These are phyloP conservation scores for Podila epigama DNA, from an alignment of 192 early-diverging fungal genomes.

Conservation along the genomic window DNA sequence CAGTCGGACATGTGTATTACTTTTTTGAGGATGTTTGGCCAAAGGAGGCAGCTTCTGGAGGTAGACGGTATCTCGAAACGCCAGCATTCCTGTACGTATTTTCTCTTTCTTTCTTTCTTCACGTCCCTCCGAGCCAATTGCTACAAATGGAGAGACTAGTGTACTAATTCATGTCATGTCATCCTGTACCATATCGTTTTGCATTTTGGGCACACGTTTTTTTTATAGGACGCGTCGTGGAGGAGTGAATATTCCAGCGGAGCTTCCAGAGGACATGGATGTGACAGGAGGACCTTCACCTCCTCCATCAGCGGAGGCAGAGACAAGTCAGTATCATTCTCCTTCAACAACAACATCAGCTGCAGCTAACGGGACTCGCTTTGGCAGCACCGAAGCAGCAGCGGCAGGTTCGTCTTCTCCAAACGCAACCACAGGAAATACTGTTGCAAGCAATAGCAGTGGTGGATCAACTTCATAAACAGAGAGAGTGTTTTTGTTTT, in stretches of 20 bases:
- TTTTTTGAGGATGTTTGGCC: slow-evolving; percentile 97
- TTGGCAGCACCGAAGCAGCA: not conserved
- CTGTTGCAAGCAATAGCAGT: not conserved
- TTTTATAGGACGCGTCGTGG: slow-evolving; percentile 13
- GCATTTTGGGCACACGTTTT: not conserved
- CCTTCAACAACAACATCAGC: not conserved
- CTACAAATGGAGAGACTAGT: not conserved
- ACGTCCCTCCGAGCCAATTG: not conserved
- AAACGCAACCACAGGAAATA: not conserved
- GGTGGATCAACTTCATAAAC: not conserved
- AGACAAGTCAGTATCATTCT: not conserved
- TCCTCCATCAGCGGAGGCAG: not conserved
- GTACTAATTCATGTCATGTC: not conserved
- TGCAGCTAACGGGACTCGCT: not conserved
- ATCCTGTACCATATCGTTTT: not conserved
- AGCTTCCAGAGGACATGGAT: slow-evolving; percentile 10
- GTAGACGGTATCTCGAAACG: slow-evolving; percentile 59
- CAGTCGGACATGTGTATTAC: slow-evolving; percentile 93
- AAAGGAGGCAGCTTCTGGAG: slow-evolving; percentile 64
- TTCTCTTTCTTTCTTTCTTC: not conserved
- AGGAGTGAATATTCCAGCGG: slow-evolving; percentile 23
- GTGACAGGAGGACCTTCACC: not conserved
- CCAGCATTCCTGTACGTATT: slow-evolving; percentile 60
- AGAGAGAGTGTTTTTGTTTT: not conserved
- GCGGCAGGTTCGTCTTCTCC: not conserved